These are phyloP conservation scores for Leishmania arabica DNA, from an alignment of 208 protist genomes.

Conservation along the genomic window DNA sequence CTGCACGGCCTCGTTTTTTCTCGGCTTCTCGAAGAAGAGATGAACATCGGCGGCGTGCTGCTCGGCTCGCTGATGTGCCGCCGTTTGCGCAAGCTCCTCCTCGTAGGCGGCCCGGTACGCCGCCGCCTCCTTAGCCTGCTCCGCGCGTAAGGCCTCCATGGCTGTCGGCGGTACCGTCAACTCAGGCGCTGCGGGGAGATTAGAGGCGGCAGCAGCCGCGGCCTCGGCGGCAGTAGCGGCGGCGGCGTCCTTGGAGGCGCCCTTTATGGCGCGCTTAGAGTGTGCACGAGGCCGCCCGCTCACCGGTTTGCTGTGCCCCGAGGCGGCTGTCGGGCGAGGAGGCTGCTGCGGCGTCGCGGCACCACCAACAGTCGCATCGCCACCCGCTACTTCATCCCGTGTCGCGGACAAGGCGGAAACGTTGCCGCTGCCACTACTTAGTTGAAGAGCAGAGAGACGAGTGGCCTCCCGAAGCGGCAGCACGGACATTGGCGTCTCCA, in stretches of 20 bases:
- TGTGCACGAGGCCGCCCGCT: not conserved
- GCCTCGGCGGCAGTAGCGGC: not conserved
- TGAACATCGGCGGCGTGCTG: conserved; percentile 67
- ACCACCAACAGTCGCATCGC: not conserved
- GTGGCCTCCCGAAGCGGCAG: conserved; percentile 38
- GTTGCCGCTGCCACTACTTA: not conserved
- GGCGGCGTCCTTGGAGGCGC: not conserved
- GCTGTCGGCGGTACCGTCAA: conserved; percentile 22
- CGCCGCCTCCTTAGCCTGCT: conserved; percentile 51
- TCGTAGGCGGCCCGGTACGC: conserved; percentile 39
- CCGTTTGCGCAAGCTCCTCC: conserved; percentile 44
- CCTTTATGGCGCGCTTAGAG: conserved; percentile 2
- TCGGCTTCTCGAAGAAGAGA: conserved; percentile 66
- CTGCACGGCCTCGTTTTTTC: conserved; percentile 51
- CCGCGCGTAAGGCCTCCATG: conserved; percentile 35
- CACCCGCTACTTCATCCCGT: not conserved
- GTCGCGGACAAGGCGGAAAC: conserved; percentile 1
- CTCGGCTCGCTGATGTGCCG: conserved; percentile 29
- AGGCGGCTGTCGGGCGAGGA: not conserved
- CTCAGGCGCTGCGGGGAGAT: not conserved
- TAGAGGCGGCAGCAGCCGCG: conserved; percentile 5
- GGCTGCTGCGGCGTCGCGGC: conserved; percentile 3
- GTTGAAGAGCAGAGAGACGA: conserved; percentile 5
- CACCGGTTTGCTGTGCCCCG: not conserved
- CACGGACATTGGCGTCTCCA: conserved; percentile 55